A percentile compares a stretch with the other conserved stretches of the same genome.
Evolutionary conservation across 2,329 filamentous ascomycete species (phyloP).

Genomic region (Pseudopithomyces chartarum): DNA sequence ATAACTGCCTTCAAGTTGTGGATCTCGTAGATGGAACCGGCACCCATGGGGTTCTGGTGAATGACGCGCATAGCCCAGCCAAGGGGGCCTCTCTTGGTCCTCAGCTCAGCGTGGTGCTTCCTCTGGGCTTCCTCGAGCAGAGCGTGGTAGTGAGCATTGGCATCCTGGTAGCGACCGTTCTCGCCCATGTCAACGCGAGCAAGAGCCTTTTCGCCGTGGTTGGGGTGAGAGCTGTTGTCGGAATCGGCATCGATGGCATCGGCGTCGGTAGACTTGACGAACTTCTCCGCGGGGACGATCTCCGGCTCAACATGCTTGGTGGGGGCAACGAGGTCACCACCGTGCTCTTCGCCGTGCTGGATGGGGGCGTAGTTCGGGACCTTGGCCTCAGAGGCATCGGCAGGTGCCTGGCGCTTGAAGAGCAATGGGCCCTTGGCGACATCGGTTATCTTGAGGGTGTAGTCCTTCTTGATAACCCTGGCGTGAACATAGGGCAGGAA

Average conservation of each 20-base stretch:
- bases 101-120: constrained; percentile 62
- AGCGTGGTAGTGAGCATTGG: neutral
- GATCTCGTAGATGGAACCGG: constrained; percentile 73
- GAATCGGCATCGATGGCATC: constrained; percentile 16
- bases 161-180: constrained; percentile 27
- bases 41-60: constrained; percentile 72
- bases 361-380: constrained; percentile 80
- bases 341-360: constrained; percentile 57
- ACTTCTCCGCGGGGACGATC: constrained; percentile 19
- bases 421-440: constrained; percentile 65
- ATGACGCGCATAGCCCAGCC: constrained; percentile 83
- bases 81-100: constrained; percentile 67
- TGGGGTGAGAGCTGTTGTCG: constrained; percentile 12
- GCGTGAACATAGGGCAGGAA: constrained; percentile 73
- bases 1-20: constrained; percentile 52
- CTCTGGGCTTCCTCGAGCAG: neutral
- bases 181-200: constrained; percentile 57
- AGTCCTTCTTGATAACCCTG: constrained; percentile 71
- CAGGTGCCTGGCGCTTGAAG: constrained; percentile 59
- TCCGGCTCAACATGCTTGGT: neutral
- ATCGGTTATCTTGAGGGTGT: constrained; percentile 66
- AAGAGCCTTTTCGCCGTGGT: constrained; percentile 38
- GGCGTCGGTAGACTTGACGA: constrained; percentile 31
- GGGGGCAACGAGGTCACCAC: neutral
- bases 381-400: constrained; percentile 58